A percentile compares a stretch with the other conserved stretches of the same genome.
Evolutionary conservation across 2,329 filamentous ascomycete species (phyloP).

Genomic region (Pestalotiopsis sp.): DNA sequence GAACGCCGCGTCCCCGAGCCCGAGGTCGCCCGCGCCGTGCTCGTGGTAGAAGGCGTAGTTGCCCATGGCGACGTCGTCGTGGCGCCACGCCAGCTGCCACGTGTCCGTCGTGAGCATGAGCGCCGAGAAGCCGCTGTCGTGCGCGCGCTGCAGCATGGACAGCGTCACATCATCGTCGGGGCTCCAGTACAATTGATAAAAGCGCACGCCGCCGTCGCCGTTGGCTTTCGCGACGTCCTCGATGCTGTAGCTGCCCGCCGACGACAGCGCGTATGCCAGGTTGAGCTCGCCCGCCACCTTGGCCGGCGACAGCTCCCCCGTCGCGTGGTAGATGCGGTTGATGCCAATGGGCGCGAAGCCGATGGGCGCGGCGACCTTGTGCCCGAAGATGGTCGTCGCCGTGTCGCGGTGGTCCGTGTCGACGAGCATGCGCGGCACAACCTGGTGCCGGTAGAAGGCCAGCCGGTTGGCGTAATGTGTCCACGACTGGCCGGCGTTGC

Average conservation of each 20-base stretch:
- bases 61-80: slow-evolving; percentile 55
- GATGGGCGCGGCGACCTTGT: slow-evolving; percentile 55
- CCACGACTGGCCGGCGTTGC: slow-evolving; percentile 56
- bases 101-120: slow-evolving; percentile 66
- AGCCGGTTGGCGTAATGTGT: slow-evolving; percentile 60
- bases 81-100: slow-evolving; percentile 65
- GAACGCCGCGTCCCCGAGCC: slow-evolving; percentile 62
- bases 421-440: slow-evolving; percentile 63
- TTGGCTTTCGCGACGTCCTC: slow-evolving; percentile 29
- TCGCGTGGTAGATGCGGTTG: slow-evolving; percentile 63
- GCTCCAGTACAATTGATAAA: slow-evolving; percentile 31
- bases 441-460: slow-evolving; percentile 65
- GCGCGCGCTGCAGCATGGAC: slow-evolving; percentile 55
- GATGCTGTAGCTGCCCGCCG: slow-evolving; percentile 28
- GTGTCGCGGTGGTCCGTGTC: slow-evolving; percentile 64
- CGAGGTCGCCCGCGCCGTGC: slow-evolving; percentile 56
- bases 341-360: slow-evolving; percentile 28
- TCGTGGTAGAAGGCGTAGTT: slow-evolving; percentile 68
- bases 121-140: slow-evolving; percentile 55
- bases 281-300: slow-evolving; percentile 20
- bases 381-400: slow-evolving; percentile 59
- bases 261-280: slow-evolving; percentile 27
- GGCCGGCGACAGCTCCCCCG: slow-evolving; percentile 50
- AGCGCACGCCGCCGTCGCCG: slow-evolving; percentile 23
- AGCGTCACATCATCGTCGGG: slow-evolving; percentile 36